Evolutionary conservation across 2,329 filamentous ascomycete species (phyloP).

Genomic region (Lecanicillium sp.): DNA sequence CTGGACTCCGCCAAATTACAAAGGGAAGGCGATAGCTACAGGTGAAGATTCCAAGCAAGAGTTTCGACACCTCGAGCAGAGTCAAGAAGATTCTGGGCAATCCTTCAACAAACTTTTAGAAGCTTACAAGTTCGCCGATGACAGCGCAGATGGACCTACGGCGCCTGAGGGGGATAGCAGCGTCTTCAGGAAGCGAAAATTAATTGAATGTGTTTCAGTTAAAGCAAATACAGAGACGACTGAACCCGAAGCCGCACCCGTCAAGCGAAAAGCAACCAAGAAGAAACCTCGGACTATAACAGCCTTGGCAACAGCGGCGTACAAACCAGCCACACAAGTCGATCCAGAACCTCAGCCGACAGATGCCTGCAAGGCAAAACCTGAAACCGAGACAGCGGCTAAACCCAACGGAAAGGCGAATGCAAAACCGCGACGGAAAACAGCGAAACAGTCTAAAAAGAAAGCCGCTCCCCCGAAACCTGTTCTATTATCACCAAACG

Average conservation of each 20-base stretch:
- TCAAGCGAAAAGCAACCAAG: slow-evolving; percentile 44
- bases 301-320: slow-evolving; percentile 66
- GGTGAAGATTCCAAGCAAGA: slow-evolving; percentile 20
- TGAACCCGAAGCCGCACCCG: slow-evolving; percentile 17
- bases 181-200: slow-evolving; percentile 47
- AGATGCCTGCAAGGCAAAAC: neutral
- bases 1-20: slow-evolving; percentile 60
- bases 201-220: slow-evolving; percentile 41
- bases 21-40: slow-evolving; percentile 19
- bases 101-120: slow-evolving; percentile 37
- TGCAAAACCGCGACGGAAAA: slow-evolving; percentile 23
- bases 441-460: slow-evolving; percentile 24
- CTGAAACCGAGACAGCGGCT: neutral
- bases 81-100: slow-evolving; percentile 12
- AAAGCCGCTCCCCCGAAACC: slow-evolving; percentile 33
- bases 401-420: slow-evolving; percentile 21
- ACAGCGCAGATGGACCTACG: slow-evolving; percentile 9
- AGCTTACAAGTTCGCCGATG: slow-evolving; percentile 30
- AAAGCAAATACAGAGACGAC: slow-evolving; percentile 13
- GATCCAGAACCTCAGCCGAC: slow-evolving; percentile 13
- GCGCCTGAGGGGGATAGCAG: slow-evolving; percentile 19
- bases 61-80: neutral
- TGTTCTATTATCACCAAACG: slow-evolving; percentile 58
- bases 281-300: slow-evolving; percentile 70
- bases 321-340: slow-evolving; percentile 30